Conservation (phyloP, 1,284 basidiomycete species). For the Phellinidium pouzarii region DNA sequence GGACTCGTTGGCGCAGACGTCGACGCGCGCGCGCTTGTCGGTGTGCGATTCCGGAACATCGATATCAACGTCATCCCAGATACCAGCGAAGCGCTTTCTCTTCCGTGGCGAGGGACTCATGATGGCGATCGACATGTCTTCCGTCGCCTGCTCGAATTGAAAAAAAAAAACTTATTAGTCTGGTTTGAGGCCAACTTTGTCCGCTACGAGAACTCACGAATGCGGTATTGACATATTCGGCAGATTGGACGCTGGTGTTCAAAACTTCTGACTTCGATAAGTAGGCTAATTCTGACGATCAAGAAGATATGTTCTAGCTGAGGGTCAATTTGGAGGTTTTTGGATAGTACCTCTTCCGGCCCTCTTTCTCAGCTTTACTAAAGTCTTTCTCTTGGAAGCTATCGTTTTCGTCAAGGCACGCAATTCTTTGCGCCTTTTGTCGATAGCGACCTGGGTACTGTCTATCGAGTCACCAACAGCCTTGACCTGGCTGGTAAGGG, state of each 20-base stretch:
- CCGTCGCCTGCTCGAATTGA: slow-evolving; percentile 9
- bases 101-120: slow-evolving; percentile 2
- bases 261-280: neutral
- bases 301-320: neutral
- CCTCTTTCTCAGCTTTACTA: slow-evolving; percentile 11
- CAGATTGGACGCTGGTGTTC: neutral
- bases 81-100: slow-evolving; percentile 13
- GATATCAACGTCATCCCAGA: slow-evolving; percentile 9
- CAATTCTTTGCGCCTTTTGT: slow-evolving; percentile 13
- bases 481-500: slow-evolving; percentile 1
- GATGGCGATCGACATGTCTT: slow-evolving; percentile 8
- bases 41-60: neutral
- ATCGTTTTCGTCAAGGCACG: slow-evolving; percentile 3
- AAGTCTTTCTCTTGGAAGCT: neutral
- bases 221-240: slow-evolving; percentile 10
- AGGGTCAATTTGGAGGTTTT: neutral
- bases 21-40: slow-evolving; percentile 8
- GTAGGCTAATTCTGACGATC: neutral
- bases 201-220: slow-evolving; percentile 2
- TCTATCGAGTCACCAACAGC: neutral
- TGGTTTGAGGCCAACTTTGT: neutral
- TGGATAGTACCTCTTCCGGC: neutral
- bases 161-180: neutral
- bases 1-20: neutral
- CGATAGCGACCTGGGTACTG: slow-evolving; percentile 1